Base-by-base conservation (phyloP, 345 rosid species). In the Nasturtium officinale region DNA sequence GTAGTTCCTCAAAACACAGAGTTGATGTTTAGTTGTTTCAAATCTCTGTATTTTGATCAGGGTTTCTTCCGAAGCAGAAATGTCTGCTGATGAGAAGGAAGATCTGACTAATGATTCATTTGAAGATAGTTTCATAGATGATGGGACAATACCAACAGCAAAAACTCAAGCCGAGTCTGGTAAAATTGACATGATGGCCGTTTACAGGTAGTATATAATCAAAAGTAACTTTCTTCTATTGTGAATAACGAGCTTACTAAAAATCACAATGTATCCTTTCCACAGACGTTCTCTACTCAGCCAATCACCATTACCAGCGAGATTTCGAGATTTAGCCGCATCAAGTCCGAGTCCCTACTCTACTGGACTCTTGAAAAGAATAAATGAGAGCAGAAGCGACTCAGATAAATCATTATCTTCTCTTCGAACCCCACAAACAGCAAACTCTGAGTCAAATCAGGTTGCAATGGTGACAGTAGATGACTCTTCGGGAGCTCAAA, bases 51-150 rank as follows among this genome's bases (percentile, higher is more conserved):
- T 62, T 37, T 64, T 45, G 47, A 40, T 69, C 78, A 91, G 97
- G 82, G 96, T 85, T 45, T 94, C 98, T 69, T 85, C 87, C 2
- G 97, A 83, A 75, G 83, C 82, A 62, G 96, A 91, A 71, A 37
- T 83, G 71, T 89, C 91, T 12, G 85, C 62, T 32, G 91, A 88
- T 59, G 98, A 89, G 80, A 84, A 78, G 16, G 90, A 75, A 42
- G 85, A 79, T 46, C 37, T 43, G 76, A 85, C 79, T 9, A 67
- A 73, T 37, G 81, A 81, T 73, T 85, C 86, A 13, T 80, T 79
- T 71, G 95, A 89, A 51, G 90, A 83, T 71, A 87, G 97, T 82
- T 94, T 94, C 80, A 94, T 94, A 55, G 96, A 94, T 82, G 92
- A 94, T 69, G 69, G 86, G 65, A 79, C 80, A 78, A 78, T 85